Percentiles rank a stretch among this genome's conserved stretches.
phyloP scores from a whole-genome alignment of 179 eudicot genomes.

The Heliamphora pulchella region DNA sequence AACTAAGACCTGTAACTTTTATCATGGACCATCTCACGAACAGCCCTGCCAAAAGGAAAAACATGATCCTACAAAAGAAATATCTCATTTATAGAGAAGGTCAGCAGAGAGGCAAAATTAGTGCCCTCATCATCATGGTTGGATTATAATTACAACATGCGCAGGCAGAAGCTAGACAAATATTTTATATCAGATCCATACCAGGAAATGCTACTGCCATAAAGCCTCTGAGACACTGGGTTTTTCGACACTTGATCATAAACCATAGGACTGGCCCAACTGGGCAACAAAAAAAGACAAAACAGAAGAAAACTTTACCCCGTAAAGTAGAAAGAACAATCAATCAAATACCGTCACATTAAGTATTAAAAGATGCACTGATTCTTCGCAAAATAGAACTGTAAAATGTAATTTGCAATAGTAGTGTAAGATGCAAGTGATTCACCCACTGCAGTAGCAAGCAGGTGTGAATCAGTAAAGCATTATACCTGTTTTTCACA shows the following conservation, averaged over 20 bases:
- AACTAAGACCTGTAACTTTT: background rate
- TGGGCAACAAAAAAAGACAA: background rate
- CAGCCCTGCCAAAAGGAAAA: background rate
- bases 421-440: background rate
- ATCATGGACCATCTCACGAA: background rate
- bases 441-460: background rate
- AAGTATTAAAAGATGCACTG: background rate
- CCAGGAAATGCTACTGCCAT: background rate
- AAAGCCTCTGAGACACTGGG: background rate
- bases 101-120: background rate
- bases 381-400: background rate
- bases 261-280: background rate
- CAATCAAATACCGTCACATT: background rate
- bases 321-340: background rate
- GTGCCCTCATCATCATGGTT: background rate
- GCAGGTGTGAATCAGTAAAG: background rate
- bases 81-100: background rate
- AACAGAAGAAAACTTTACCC: background rate
- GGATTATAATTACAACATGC: background rate
- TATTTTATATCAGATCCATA: background rate
- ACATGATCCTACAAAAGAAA: background rate
- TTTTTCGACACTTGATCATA: background rate
- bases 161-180: background rate
- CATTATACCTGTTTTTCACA: background rate
- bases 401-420: background rate